Conservation (phyloP, 2,329 filamentous ascomycete species). For the Phialophora chinensis region DNA sequence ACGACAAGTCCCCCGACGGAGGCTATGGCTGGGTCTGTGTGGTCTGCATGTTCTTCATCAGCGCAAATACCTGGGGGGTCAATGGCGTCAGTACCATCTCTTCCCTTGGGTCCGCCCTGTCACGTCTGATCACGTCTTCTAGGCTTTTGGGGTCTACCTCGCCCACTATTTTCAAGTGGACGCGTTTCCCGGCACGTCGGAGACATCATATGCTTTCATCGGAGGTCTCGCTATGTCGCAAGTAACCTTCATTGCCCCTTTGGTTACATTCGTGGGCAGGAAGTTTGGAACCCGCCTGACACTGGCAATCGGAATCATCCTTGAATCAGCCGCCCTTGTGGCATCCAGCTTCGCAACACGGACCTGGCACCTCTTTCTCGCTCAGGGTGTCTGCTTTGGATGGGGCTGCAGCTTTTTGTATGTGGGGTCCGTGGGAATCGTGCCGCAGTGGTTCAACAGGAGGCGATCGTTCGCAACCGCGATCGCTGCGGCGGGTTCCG, state of each 20-base stretch:
- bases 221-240: conserved; percentile 39
- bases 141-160: conserved; percentile 51
- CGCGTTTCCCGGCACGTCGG: conserved; percentile 38
- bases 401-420: conserved; percentile 39
- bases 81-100: conserved; percentile 29
- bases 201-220: conserved; percentile 42
- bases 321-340: conserved; percentile 33
- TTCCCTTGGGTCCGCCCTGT: neutral
- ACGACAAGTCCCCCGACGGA: conserved; percentile 31
- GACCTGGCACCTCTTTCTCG: conserved; percentile 38
- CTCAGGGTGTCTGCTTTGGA: conserved; percentile 39
- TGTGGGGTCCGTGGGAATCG: conserved; percentile 30
- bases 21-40: conserved; percentile 44
- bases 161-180: conserved; percentile 47
- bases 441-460: conserved; percentile 42
- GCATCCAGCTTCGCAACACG: conserved; percentile 37
- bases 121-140: conserved; percentile 3
- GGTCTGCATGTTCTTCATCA: conserved; percentile 39
- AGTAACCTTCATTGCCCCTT: conserved; percentile 39
- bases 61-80: conserved; percentile 43
- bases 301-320: conserved; percentile 33
- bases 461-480: conserved; percentile 40
- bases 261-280: conserved; percentile 36
- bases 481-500: conserved; percentile 40
- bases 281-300: conserved; percentile 30